Base-by-base conservation (phyloP, 2,329 filamentous ascomycete genomes). In the Claviceps fusiformis region DNA sequence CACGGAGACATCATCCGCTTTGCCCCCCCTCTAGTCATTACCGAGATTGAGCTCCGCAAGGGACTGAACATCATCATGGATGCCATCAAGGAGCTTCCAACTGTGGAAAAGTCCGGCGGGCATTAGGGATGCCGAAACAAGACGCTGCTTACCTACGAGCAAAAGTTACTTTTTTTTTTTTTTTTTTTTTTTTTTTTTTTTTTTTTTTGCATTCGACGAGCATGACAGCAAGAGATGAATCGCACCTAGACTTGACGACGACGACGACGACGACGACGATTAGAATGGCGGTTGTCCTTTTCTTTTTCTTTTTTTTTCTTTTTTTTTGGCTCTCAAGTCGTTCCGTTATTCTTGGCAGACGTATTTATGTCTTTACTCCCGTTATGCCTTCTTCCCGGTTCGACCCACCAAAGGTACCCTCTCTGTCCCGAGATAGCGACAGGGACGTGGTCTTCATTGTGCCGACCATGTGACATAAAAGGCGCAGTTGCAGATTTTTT, bases 1-100 rank as follows among this genome's bases (percentile, higher is more conserved):
- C 93, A 98, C 71, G 86, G 95, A 67, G 96, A 97, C 72, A 97
- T 98, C 70, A 98, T 98, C 68, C 87, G 93, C 56, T 86, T 98
- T 59, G 93, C 93, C n/a, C 93, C 93, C 50, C 93, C 93, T 24
- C 77, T 98, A 54, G 90, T 98, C 61, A 97, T 98, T 65, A 90
- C 85, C 31, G 90, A 97, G 66, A 80, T 85, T 57, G 83, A 98
- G 73, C 85, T 98, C 61, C 78, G 83, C 62, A 80, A 83, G 66
- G 86, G 92, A 1, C 69, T 97, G 54, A 70, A 70, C 53, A 92
- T 93, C 65, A 95, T 98, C 67, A 79, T 83, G 59, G 84, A 91
- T 67, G 85, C 92, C 15, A 77, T 96, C 64, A 76, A 79, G 61
- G 91, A 96, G 71, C 78, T 98, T 54, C 90, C 91, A 2, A 83